Base-by-base conservation (phyloP, 176 grass and related monocot species). In the Ananas comosus region DNA sequence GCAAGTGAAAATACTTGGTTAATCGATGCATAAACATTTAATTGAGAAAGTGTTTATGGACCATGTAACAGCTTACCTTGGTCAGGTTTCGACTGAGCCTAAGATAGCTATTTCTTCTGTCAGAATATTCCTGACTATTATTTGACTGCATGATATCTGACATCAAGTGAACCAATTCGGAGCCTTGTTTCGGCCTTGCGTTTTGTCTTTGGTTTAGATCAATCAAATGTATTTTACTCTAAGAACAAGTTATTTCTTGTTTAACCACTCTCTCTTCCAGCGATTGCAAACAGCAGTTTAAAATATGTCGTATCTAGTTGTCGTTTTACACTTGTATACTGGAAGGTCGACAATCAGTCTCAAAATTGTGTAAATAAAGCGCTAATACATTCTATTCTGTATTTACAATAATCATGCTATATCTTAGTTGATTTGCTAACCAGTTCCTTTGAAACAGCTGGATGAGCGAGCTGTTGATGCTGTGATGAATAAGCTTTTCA, bases 401-500 rank as follows among this genome's bases (percentile, higher is more conserved):
- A 61, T 72, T 28, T 51, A 51, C 68, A 73, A 42, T 13, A 6
- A 9, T 76, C 51, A 70, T 69, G 42, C 78, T 51, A 19, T 47
- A 63, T 10, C 23, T 23, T 76, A 78, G 63, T 29, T 66, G 52
- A 49, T 75, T 70, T 64, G 9, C 66, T 88, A 10, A 61, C 21
- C n/a, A 61, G 66, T 73, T 33, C 53, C 19, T 67, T 11, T 51
- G 42, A 49, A 77, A 89, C 75, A 96, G 88, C 78, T 96, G 79
- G 93, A 96, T 73, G 93, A 96, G 25, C 77, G 79, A 66, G 93
- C 86, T 71, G 82, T 96, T 18, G 79, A 96, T 73, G 86, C 82
- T 42, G 88, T 92, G 66, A 92, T 90, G 81, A 81, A 53, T 71
- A 96, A 92, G 77, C 53, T 92, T 81, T 96, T 96, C 76, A 90